phyloP scores from a whole-genome alignment of 2,329 filamentous ascomycete genomes.

The Nemania abortiva region DNA sequence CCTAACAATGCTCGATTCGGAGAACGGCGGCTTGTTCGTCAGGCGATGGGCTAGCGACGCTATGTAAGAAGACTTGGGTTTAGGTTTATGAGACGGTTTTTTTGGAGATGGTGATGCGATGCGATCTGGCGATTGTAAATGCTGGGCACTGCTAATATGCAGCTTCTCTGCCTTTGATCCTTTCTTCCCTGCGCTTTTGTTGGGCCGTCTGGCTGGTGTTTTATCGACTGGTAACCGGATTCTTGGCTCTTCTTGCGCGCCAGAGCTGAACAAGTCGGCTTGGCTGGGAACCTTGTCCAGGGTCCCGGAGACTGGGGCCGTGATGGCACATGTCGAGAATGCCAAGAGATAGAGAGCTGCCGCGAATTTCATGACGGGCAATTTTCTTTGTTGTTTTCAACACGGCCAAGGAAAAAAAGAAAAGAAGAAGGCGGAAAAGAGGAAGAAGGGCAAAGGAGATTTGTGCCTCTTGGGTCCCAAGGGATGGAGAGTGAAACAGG shows the following conservation, averaged over 20 bases:
- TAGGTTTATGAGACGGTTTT: slow-evolving; percentile 15
- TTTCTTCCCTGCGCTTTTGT: slow-evolving; percentile 19
- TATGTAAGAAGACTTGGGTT: slow-evolving; percentile 38
- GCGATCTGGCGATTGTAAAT: slow-evolving; percentile 3
- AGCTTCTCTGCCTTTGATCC: slow-evolving; percentile 15
- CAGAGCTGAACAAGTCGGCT: slow-evolving; percentile 18
- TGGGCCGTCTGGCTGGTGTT: slow-evolving; percentile 10
- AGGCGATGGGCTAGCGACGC: slow-evolving; percentile 39
- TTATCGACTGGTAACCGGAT: slow-evolving; percentile 16
- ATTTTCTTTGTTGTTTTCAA: not conserved
- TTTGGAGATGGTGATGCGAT: slow-evolving; percentile 2
- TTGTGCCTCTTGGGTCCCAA: not conserved
- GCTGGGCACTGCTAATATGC: not conserved
- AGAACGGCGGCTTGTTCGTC: slow-evolving; percentile 43
- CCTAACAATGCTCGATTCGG: slow-evolving; percentile 47
- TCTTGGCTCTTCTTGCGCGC: slow-evolving; percentile 25
- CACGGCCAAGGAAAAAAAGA: not conserved
- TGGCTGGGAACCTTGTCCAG: slow-evolving; percentile 19
- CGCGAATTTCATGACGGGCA: slow-evolving; percentile 38
- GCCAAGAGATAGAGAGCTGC: slow-evolving; percentile 32
- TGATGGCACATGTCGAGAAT: slow-evolving; percentile 34
- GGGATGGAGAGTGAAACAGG: not conserved
- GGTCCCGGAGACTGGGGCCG: slow-evolving; percentile 28
- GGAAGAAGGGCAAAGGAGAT: not conserved
- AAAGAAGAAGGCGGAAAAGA: not conserved